These are phyloP conservation scores for Pleurotus sapidus DNA, from an alignment of 768 basidiomycete species.

Conservation along the genomic window DNA sequence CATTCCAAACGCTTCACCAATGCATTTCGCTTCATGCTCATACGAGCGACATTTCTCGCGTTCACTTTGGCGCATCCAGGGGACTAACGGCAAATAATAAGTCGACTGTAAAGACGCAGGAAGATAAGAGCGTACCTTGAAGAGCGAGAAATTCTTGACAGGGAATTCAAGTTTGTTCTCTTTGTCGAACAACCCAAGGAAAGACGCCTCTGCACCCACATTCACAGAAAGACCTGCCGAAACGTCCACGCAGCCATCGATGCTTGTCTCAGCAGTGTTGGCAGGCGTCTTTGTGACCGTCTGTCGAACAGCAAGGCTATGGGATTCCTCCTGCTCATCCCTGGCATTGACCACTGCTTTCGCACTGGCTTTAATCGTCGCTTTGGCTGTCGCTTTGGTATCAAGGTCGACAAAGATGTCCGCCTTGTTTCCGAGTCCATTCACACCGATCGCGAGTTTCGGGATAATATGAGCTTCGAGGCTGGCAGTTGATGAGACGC, in stretches of 20 bases:
- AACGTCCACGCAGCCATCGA: slow-evolving; percentile 31
- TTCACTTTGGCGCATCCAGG: slow-evolving; percentile 1
- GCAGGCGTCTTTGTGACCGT: slow-evolving; percentile 2
- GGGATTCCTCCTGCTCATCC: neutral
- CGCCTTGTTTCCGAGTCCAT: slow-evolving; percentile 4
- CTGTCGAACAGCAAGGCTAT: neutral
- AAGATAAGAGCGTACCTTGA: neutral
- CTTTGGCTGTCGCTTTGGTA: slow-evolving; percentile 21
- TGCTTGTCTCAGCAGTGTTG: neutral
- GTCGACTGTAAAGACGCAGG: neutral
- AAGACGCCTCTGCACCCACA: slow-evolving; percentile 26
- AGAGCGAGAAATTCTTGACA: neutral
- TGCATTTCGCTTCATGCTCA: neutral
- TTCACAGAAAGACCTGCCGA: slow-evolving; percentile 26
- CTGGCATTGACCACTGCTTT: slow-evolving; percentile 8
- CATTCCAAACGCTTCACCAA: neutral
- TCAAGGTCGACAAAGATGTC: slow-evolving; percentile 22
- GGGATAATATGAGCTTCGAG: slow-evolving; percentile 36
- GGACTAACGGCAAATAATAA: neutral
- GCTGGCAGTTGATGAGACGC: slow-evolving; percentile 21
- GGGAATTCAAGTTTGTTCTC: neutral
- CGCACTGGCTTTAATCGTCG: slow-evolving; percentile 14
- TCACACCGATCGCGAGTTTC: neutral
- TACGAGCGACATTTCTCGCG: neutral
- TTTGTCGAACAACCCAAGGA: slow-evolving; percentile 28